A percentile compares a stretch with the other conserved stretches of the same genome.
These are phyloP conservation scores for Pyrenula aspistea DNA, from an alignment of 495 filamentous ascomycete species.

Conservation along the genomic window DNA sequence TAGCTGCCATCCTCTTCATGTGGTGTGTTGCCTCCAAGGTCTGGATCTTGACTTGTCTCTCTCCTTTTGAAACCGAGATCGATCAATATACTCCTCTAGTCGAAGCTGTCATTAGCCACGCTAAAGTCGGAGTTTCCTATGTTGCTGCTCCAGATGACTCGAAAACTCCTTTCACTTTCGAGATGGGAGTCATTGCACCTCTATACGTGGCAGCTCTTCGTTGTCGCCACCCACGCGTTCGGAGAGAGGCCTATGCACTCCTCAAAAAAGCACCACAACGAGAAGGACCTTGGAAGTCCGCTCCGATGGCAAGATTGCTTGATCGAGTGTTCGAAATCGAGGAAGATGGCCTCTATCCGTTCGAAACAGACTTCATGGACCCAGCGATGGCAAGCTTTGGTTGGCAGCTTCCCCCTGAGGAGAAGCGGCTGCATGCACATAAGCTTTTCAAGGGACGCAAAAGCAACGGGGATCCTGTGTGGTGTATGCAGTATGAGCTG, in stretches of 20 bases:
- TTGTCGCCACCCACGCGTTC: constrained; percentile 16
- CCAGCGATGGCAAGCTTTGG: neutral
- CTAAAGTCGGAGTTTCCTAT: neutral
- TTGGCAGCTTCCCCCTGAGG: neutral
- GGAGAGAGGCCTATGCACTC: constrained; percentile 15
- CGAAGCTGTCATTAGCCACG: constrained; percentile 16
- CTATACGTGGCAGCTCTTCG: constrained; percentile 15
- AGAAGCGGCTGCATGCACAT: neutral
- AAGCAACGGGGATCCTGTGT: neutral
- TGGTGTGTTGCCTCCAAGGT: constrained; percentile 7
- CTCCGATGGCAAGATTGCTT: constrained; percentile 2
- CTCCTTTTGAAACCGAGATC: constrained; percentile 7
- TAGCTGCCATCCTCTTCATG: constrained; percentile 3
- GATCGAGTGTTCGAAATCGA: neutral
- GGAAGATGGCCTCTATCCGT: neutral
- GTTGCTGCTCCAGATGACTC: constrained; percentile 9
- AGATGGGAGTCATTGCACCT: constrained; percentile 14
- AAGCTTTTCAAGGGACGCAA: neutral
- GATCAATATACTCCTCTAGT: constrained; percentile 15
- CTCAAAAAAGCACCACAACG: constrained; percentile 11
- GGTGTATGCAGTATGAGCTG: neutral
- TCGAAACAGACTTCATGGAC: neutral
- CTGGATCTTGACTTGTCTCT: constrained; percentile 4
- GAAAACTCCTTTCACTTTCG: constrained; percentile 20
- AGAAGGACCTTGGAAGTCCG: constrained; percentile 15